Evolutionary conservation across 2,329 filamentous ascomycete genomes (phyloP).

Genomic region (Blastomyces gilchristii): DNA sequence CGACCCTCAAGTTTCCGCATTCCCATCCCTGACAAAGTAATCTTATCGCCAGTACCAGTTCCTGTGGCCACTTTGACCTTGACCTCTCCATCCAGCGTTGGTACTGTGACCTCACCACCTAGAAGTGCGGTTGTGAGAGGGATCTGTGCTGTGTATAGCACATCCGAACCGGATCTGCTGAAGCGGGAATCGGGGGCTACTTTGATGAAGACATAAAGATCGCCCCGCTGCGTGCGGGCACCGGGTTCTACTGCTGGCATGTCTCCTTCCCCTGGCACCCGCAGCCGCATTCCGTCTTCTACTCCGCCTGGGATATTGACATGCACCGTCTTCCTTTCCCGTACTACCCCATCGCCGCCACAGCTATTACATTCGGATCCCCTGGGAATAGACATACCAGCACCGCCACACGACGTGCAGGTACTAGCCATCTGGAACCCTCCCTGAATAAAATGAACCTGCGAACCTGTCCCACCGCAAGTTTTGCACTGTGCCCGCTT

Average conservation of each 20-base stretch:
- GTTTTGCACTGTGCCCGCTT: constrained; percentile 62
- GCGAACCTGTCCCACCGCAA: constrained; percentile 77
- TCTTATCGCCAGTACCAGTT: constrained; percentile 82
- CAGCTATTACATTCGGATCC: constrained; percentile 75
- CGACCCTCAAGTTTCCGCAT: constrained; percentile 75
- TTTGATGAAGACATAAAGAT: constrained; percentile 82
- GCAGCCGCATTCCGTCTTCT: constrained; percentile 89
- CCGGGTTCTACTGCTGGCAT: constrained; percentile 58
- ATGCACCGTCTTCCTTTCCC: constrained; percentile 71
- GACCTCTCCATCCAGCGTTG: constrained; percentile 81
- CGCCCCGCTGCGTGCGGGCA: constrained; percentile 60
- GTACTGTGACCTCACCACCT: constrained; percentile 79
- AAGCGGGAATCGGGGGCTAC: constrained; percentile 88
- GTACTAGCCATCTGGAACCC: constrained; percentile 95
- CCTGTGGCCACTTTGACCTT: constrained; percentile 86
- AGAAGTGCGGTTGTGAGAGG: constrained; percentile 87
- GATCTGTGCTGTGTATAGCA: constrained; percentile 83
- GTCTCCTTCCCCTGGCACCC: constrained; percentile 78
- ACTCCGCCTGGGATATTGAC: constrained; percentile 92
- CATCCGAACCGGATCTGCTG: constrained; percentile 74
- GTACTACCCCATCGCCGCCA: constrained; percentile 69
- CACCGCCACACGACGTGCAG: constrained; percentile 70
- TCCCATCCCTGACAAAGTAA: constrained; percentile 81
- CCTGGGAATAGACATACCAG: constrained; percentile 62
- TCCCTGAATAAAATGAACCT: constrained; percentile 80